These are phyloP conservation scores for Blastobotrys elegans DNA, from an alignment of 1,139 yeast species.

Conservation along the genomic window DNA sequence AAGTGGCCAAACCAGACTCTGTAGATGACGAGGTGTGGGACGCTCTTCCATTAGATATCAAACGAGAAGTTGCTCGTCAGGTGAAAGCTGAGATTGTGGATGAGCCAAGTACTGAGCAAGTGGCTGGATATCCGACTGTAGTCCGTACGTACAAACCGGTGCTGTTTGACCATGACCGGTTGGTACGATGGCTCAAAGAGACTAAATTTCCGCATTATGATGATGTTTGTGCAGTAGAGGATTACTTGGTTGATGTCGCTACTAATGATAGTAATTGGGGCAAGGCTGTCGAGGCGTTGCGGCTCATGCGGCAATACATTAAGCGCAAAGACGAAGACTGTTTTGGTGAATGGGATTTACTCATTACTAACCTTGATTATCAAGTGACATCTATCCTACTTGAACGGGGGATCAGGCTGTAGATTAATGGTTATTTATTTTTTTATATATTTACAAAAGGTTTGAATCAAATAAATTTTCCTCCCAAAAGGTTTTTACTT, in stretches of 20 bases:
- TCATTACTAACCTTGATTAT: neutral
- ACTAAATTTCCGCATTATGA: slow-evolving; percentile 48
- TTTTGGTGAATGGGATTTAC: neutral
- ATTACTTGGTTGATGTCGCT: slow-evolving; percentile 20
- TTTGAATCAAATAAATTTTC: too few species aligned
- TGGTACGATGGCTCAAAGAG: slow-evolving; percentile 51
- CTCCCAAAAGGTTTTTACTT: too few species aligned
- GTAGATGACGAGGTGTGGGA: slow-evolving; percentile 18
- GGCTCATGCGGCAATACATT: slow-evolving; percentile 18
- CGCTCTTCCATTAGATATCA: slow-evolving; percentile 32
- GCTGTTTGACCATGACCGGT: slow-evolving; percentile 36
- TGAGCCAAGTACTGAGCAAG: slow-evolving; percentile 6
- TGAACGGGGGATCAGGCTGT: neutral
- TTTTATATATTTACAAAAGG: too few species aligned
- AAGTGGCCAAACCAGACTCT: neutral
- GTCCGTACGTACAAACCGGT: slow-evolving; percentile 29
- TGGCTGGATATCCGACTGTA: slow-evolving; percentile 5
- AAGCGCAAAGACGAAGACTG: neutral
- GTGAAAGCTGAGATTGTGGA: neutral
- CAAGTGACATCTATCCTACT: neutral
- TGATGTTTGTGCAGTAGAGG: slow-evolving; percentile 39
- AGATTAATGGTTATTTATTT: too few species aligned
- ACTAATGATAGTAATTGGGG: slow-evolving; percentile 25
- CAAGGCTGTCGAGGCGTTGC: slow-evolving; percentile 19
- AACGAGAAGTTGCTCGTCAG: slow-evolving; percentile 18